Evolutionary conservation across 495 filamentous ascomycete genomes (phyloP).

Genomic region (Aspergillus nanangensis): DNA sequence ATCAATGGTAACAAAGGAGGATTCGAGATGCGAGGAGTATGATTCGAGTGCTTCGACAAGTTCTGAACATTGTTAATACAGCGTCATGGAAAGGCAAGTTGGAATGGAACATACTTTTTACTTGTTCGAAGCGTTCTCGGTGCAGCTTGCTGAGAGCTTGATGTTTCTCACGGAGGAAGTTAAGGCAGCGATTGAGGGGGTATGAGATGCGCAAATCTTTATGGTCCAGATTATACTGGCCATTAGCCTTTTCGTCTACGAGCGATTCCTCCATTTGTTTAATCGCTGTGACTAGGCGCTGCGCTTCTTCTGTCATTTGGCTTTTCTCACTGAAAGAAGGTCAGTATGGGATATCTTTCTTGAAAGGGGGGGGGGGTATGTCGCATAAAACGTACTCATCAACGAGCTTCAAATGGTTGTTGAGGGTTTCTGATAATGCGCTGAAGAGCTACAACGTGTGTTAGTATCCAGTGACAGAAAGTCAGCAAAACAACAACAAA

Average conservation of each 20-base stretch:
- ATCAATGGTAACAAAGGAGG: conserved; percentile 72
- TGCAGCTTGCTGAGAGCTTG: conserved; percentile 73
- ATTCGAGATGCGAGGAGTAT: conserved; percentile 89
- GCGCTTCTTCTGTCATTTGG: conserved; percentile 79
- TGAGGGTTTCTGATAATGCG: conserved; percentile 79
- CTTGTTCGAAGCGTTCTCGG: conserved; percentile 85
- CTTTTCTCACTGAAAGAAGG: conserved; percentile 67
- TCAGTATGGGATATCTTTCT: conserved; percentile 2
- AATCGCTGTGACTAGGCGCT: conserved; percentile 76
- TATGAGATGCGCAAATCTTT: conserved; percentile 69
- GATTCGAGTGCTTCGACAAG: conserved; percentile 89
- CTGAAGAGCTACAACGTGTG: conserved; percentile 65
- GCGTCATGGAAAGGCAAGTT: too few relatives aligned
- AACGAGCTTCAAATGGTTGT: conserved; percentile 76
- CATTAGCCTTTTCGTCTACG: conserved; percentile 63
- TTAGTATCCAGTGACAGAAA: conserved; percentile 10
- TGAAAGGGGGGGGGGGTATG: background rate
- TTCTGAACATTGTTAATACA: conserved; percentile 55
- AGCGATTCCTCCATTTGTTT: conserved; percentile 91
- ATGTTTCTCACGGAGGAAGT: conserved; percentile 80
- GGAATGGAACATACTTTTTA: conserved; percentile 80
- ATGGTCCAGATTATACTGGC: conserved; percentile 57
- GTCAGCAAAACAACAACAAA: conserved; percentile 32
- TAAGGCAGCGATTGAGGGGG: conserved; percentile 74
- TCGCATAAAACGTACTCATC: conserved; percentile 48